A percentile compares a stretch with the other conserved stretches of the same genome.
Evolutionary conservation across 192 early-diverging fungal genomes (phyloP).

Genomic region (Pilobolus umbonatus): DNA sequence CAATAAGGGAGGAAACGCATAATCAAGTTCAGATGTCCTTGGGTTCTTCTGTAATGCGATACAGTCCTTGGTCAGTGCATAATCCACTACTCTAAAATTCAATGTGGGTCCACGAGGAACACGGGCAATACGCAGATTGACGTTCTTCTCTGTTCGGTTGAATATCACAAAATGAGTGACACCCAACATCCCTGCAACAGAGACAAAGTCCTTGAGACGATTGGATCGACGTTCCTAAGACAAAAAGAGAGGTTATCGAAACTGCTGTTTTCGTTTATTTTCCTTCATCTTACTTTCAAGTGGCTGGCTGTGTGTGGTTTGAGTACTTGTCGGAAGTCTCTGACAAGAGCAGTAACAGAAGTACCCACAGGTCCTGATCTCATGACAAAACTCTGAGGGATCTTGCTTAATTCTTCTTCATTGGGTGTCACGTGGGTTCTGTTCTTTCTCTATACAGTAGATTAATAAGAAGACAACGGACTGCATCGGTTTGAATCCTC

Average conservation of each 20-base stretch:
- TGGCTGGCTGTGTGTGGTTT: slow-evolving; percentile 92
- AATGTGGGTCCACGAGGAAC: slow-evolving; percentile 92
- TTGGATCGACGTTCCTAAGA: slow-evolving; percentile 81
- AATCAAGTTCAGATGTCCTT: slow-evolving; percentile 72
- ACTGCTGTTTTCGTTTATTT: neutral
- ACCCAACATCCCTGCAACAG: slow-evolving; percentile 76
- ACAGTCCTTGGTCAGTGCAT: slow-evolving; percentile 82
- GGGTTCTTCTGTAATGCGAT: slow-evolving; percentile 71
- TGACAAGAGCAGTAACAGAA: slow-evolving; percentile 73
- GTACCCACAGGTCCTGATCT: slow-evolving; percentile 79
- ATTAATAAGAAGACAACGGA: no score
- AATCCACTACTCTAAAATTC: slow-evolving; percentile 76
- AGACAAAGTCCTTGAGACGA: slow-evolving; percentile 89
- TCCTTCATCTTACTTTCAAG: slow-evolving; percentile 58
- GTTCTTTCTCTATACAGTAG: slow-evolving; percentile 34
- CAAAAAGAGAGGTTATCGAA: neutral
- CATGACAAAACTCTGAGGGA: slow-evolving; percentile 89
- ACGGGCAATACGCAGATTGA: slow-evolving; percentile 82
- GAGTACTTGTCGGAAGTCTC: slow-evolving; percentile 83
- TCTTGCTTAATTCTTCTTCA: slow-evolving; percentile 44
- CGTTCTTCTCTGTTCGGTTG: slow-evolving; percentile 72
- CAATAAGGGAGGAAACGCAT: slow-evolving; percentile 72
- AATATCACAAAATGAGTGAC: slow-evolving; percentile 90
- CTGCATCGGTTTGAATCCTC: no score
- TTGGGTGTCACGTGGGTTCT: slow-evolving; percentile 36